Percentiles rank a stretch among this genome's conserved stretches.
Evolutionary conservation across 2,329 filamentous ascomycete species (phyloP).

Genomic region (Fusarium praegraminearum): DNA sequence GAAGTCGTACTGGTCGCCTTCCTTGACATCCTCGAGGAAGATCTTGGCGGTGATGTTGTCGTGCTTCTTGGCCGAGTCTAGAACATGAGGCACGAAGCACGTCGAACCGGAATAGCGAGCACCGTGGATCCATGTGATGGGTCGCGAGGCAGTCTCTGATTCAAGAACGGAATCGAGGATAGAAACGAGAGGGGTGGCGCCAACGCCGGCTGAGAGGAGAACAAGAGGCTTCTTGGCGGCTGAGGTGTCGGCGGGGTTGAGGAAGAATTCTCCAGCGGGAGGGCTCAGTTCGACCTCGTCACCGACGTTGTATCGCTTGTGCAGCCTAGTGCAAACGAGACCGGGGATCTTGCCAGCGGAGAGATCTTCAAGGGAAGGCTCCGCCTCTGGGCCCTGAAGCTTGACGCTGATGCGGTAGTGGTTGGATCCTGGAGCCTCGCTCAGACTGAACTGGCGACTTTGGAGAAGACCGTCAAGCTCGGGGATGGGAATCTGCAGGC

Average conservation of each 20-base stretch:
- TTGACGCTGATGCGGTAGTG: slow-evolving; percentile 83
- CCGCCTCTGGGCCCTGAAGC: slow-evolving; percentile 62
- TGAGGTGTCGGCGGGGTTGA: slow-evolving; percentile 59
- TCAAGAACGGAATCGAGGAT: slow-evolving; percentile 69
- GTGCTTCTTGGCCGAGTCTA: slow-evolving; percentile 55
- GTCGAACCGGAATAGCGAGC: slow-evolving; percentile 63
- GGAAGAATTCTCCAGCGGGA: slow-evolving; percentile 71
- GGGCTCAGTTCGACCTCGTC: slow-evolving; percentile 67
- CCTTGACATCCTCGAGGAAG: slow-evolving; percentile 66
- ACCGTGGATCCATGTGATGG: slow-evolving; percentile 73
- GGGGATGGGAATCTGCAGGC: slow-evolving; percentile 71
- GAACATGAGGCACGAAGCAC: slow-evolving; percentile 68
- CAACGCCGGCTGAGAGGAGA: slow-evolving; percentile 76
- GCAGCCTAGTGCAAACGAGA: slow-evolving; percentile 66
- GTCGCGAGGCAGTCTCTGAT: slow-evolving; percentile 52
- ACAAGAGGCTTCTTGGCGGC: slow-evolving; percentile 67
- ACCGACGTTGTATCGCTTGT: slow-evolving; percentile 61
- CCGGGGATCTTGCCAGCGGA: slow-evolving; percentile 56
- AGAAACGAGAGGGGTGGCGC: slow-evolving; percentile 73
- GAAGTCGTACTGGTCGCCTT: slow-evolving; percentile 70
- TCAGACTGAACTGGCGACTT: slow-evolving; percentile 80
- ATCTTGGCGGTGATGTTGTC: slow-evolving; percentile 57
- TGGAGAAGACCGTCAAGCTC: slow-evolving; percentile 71
- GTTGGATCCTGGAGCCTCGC: slow-evolving; percentile 66
- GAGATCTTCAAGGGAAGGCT: slow-evolving; percentile 50